These are phyloP conservation scores for Saprolegnia diclina DNA, from an alignment of 352 stramenopile species.

Conservation along the genomic window DNA sequence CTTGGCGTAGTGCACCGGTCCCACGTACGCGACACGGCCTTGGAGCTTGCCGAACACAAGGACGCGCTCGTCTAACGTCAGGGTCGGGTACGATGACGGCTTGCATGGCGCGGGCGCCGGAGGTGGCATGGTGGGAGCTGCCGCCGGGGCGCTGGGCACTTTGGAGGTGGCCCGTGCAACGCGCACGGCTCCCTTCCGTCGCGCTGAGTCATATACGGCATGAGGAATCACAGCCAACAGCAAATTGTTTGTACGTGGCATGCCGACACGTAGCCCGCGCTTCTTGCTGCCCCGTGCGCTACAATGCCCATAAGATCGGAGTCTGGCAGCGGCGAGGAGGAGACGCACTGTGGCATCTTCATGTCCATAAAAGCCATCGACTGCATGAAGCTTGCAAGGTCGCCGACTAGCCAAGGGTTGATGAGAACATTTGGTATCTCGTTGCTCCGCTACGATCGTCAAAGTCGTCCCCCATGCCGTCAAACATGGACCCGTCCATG, in stretches of 20 bases:
- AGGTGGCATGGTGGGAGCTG: not conserved
- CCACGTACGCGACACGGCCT: conserved; percentile 36
- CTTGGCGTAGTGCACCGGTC: conserved; percentile 63
- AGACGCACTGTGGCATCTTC: not conserved
- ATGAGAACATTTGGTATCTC: too few species aligned
- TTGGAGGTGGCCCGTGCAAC: not conserved
- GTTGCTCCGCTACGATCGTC: not conserved
- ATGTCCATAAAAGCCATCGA: not conserved
- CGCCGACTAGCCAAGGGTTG: not conserved
- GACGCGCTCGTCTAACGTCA: not conserved
- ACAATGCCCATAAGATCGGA: not conserved
- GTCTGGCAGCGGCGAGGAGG: too few species aligned
- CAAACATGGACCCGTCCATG: not conserved
- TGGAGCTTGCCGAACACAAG: not conserved
- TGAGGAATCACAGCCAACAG: not conserved
- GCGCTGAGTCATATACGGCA: not conserved
- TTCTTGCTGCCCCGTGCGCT: not conserved
- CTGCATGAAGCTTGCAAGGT: not conserved
- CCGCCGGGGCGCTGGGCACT: too few species aligned
- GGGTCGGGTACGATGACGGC: too few species aligned
- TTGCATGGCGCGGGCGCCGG: too few species aligned
- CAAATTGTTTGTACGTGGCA: not conserved
- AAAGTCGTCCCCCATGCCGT: not conserved
- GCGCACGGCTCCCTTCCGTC: not conserved
- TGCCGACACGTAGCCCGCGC: not conserved